These are phyloP conservation scores for Rugonectria rugulosa DNA, from an alignment of 2,329 filamentous ascomycete genomes.

Conservation along the genomic window DNA sequence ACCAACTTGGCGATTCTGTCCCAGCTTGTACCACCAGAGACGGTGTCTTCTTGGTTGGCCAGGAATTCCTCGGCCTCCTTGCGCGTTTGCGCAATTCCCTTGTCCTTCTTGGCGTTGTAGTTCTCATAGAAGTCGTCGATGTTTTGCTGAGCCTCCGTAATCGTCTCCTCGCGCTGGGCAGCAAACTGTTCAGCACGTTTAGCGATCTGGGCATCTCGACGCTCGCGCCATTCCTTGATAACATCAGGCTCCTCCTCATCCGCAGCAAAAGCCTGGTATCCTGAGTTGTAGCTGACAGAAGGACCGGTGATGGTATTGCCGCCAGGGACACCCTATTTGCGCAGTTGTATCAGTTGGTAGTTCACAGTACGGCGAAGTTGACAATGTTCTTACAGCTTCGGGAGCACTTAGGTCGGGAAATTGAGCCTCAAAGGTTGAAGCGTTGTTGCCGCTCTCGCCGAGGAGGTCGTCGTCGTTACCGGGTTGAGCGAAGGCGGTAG, in stretches of 20 bases:
- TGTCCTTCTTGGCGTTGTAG: conserved; percentile 98
- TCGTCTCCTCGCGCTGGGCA: conserved; percentile 81
- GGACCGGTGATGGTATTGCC: conserved; percentile 72
- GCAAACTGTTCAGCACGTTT: conserved; percentile 87
- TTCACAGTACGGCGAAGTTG: too few relatives aligned
- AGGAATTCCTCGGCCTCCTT: conserved; percentile 95
- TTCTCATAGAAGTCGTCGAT: conserved; percentile 99
- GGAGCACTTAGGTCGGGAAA: conserved; percentile 78
- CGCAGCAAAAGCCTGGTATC: conserved; percentile 62
- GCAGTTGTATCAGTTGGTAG: conserved; percentile 17
- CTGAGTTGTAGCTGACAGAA: conserved; percentile 68
- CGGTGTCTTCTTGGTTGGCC: conserved; percentile 87
- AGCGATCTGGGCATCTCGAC: conserved; percentile 81
- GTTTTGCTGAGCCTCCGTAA: conserved; percentile 89
- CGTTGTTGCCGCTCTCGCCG: conserved; percentile 66
- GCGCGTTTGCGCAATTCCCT: conserved; percentile 85
- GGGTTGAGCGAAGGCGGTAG: conserved; percentile 68
- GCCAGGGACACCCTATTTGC: conserved; percentile 42
- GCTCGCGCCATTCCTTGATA: conserved; percentile 90
- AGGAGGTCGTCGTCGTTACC: conserved; percentile 78
- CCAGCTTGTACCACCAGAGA: conserved; percentile 96
- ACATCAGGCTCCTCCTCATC: conserved; percentile 89
- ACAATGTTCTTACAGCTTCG: conserved; percentile 41
- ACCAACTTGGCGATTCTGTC: conserved; percentile 97
- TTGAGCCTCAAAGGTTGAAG: conserved; percentile 78